phyloP scores from a whole-genome alignment of 2,329 filamentous ascomycete genomes.

The Laburnicola sp. region DNA sequence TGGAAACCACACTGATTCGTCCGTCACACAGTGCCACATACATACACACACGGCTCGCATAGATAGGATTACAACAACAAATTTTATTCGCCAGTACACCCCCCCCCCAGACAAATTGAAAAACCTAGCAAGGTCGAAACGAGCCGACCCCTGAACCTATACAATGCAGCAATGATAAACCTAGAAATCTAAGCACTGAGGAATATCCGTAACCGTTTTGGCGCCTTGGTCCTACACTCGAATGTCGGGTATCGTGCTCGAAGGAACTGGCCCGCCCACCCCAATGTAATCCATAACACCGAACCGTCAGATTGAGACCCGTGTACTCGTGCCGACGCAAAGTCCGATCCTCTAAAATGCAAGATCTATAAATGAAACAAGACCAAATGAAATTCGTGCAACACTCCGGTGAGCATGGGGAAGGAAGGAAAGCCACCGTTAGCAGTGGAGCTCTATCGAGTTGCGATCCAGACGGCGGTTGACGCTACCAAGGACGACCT shows the following conservation, averaged over 20 bases:
- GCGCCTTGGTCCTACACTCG: neutral
- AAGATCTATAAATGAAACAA: neutral
- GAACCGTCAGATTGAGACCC: neutral
- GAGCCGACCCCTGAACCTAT: no score
- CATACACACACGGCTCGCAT: no score
- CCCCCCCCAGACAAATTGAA: neutral
- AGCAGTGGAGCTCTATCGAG: conserved; percentile 40
- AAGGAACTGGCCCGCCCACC: conserved; percentile 6
- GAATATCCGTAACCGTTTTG: neutral
- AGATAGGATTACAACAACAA: neutral
- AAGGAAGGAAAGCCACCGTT: neutral
- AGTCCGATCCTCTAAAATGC: neutral
- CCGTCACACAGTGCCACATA: neutral
- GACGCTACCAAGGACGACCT: conserved; percentile 71
- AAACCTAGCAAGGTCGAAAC: no score
- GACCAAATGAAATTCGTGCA: neutral
- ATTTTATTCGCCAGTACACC: neutral
- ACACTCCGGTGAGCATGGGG: neutral
- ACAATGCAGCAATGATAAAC: neutral
- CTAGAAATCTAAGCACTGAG: neutral
- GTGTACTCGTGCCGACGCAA: neutral
- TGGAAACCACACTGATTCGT: no score
- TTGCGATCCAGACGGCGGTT: conserved; percentile 64
- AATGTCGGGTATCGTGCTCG: neutral
- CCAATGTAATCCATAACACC: neutral